Evolutionary conservation across 768 basidiomycete species (phyloP), one percentile per base, ranked within the genome.

Genomic region (Rhizopogon vinicolor): DNA sequence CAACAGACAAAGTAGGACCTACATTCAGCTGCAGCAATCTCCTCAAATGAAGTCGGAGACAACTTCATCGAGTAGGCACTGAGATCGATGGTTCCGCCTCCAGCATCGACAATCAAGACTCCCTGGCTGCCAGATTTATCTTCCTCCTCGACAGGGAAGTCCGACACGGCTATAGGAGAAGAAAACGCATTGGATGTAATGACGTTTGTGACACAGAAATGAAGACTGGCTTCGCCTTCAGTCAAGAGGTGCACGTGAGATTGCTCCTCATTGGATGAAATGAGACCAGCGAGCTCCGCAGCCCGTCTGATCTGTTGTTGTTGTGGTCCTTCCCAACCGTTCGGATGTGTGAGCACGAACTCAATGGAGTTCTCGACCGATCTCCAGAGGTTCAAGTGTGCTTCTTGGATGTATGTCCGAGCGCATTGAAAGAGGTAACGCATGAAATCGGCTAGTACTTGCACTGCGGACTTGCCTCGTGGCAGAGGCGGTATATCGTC

Each of bases 61-160:
- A 65, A 22, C 9, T 58, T 66, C 42, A 66, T 60, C 3, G 57
- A 68, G 63, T 65, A 75, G 31, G 66, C 72, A 54, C 76, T 79
- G 31, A 74, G 25, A 51, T 74, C 74, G 13, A 73, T 56, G 5
- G 71, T 76, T 3, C 70, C 69, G 0, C 76, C 75, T 7, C 80
- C 81, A 7, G 76, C 78, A 62, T 82, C 81, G 14, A 80, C 70
- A 7, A 82, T 63, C 18, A 79, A 64, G 5, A 79, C 58, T 0
- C 71, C 71, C 28, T 68, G 56, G 1, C 67, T 66, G 1, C 65
- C 78, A 72, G 58, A 29, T n/a, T 52, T 29, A 7, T 52, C 55
- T 1, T 7, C 52, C 3, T 60, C 50, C 0, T 56, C 55, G 13
- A 46, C 46, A 13, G 9, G 12, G 4, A 45, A 49, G n/a, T 28